Evolutionary conservation across 805 yeast species (phyloP).

Genomic region (Suhomyces vadensis): DNA sequence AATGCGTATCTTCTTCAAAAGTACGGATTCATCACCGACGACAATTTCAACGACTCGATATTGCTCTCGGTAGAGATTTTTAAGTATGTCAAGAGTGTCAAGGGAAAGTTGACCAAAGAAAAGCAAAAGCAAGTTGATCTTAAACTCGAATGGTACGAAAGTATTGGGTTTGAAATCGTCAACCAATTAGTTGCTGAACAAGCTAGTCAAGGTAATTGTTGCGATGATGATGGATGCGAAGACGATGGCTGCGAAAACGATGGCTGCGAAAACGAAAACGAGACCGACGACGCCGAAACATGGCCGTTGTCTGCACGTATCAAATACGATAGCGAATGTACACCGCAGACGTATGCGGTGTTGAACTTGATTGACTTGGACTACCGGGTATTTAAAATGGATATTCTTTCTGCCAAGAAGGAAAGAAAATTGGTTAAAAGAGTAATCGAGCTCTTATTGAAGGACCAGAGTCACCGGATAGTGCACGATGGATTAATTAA

Average conservation of each 20-base stretch:
- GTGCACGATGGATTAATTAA: slow-evolving; percentile 14
- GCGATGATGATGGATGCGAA: slow-evolving; percentile 9
- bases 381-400: slow-evolving; percentile 25
- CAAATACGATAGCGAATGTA: slow-evolving; percentile 43
- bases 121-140: slow-evolving; percentile 32
- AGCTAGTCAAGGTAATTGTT: slow-evolving; percentile 4
- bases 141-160: slow-evolving; percentile 52
- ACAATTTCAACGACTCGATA: slow-evolving; percentile 51
- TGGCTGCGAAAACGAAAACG: slow-evolving; percentile 21
- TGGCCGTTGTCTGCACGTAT: slow-evolving; percentile 49
- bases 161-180: slow-evolving; percentile 42
- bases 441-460: slow-evolving; percentile 20
- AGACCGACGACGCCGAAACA: slow-evolving; percentile 26
- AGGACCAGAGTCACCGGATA: slow-evolving; percentile 9
- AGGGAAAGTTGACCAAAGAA: slow-evolving; percentile 23
- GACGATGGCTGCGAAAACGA: slow-evolving; percentile 15
- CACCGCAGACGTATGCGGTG: slow-evolving; percentile 45
- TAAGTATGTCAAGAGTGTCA: slow-evolving; percentile 27
- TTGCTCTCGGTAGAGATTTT: slow-evolving; percentile 55
- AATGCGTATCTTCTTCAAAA: slow-evolving; percentile 67
- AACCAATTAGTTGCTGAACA: slow-evolving; percentile 23
- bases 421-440: slow-evolving; percentile 23
- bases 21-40: slow-evolving; percentile 72
- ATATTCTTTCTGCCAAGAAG: slow-evolving; percentile 20
- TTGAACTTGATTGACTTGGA: slow-evolving; percentile 29